A percentile compares a stretch with the other conserved stretches of the same genome.
phyloP scores from a whole-genome alignment of 2,329 filamentous ascomycete genomes.

The Colletotrichum tamarilloi region DNA sequence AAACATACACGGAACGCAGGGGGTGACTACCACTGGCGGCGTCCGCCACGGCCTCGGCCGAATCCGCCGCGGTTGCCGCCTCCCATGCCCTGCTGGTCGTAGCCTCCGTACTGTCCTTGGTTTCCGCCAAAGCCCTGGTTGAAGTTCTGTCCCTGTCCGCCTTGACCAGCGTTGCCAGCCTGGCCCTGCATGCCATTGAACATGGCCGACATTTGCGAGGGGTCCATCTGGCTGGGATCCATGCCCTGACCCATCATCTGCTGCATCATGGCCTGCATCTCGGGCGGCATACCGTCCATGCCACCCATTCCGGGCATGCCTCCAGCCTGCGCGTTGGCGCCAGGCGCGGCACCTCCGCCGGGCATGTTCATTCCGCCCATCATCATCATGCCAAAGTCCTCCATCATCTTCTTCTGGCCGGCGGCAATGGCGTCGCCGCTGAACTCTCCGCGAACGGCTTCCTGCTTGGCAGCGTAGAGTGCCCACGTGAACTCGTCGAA shows the following conservation, averaged over 20 bases:
- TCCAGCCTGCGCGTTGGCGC: conserved; percentile 41
- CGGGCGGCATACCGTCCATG: conserved; percentile 73
- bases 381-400: conserved; percentile 76
- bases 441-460: conserved; percentile 80
- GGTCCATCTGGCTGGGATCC: conserved; percentile 75
- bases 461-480: conserved; percentile 90
- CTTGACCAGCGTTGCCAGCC: conserved; percentile 57
- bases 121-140: conserved; percentile 63
- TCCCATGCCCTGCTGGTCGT: conserved; percentile 60
- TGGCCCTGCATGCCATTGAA: conserved; percentile 67
- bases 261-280: conserved; percentile 78
- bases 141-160: conserved; percentile 63
- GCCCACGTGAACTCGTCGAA: conserved; percentile 99
- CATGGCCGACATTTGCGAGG: conserved; percentile 67
- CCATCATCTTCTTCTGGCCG: conserved; percentile 83
- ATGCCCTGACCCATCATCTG: conserved; percentile 75
- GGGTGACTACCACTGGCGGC: conserved; percentile 35
- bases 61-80: conserved; percentile 48
- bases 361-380: conserved; percentile 67
- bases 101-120: conserved; percentile 62
- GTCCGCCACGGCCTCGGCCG: conserved; percentile 45
- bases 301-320: conserved; percentile 63
- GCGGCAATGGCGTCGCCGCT: conserved; percentile 71
- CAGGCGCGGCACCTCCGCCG: conserved; percentile 44
- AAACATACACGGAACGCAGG: background rate